Evolutionary conservation across 768 basidiomycete genomes (phyloP), one percentile per base, ranked within the genome.

Genomic region (Dacryopinax spathularia): DNA sequence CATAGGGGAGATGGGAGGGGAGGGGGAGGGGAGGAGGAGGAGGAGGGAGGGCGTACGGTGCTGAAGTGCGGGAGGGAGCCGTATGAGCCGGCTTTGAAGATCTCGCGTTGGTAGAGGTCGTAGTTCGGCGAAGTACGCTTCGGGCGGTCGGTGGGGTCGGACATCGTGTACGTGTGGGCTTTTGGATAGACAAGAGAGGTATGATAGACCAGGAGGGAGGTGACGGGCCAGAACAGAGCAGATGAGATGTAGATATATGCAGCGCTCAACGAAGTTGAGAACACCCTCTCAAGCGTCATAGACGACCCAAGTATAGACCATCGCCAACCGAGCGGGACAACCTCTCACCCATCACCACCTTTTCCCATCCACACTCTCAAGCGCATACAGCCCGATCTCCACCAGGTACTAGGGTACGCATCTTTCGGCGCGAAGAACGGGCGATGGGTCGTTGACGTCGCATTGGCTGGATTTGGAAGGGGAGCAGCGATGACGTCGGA

Each of bases 51-150:
- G 36, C 36, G 10, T 18, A 56, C 36, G 34, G 66, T 68, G 20
- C 63, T 63, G 64, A 68, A 69, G 1, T 62, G 60, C 18, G 65
- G 68, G 63, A 63, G 62, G 34, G 59, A 37, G 37, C 65, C 67
- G 48, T 56, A 56, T 18, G 48, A 56, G 5, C 48, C 48, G 18
- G 71, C 63, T 60, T 73, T 73, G 73, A 81, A 81, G 16, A 79
- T 66, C 43, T 81, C 77, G 56, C 79, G 78, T 69, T 81, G 80
- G 70, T 81, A 81, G 29, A 80, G 74, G 1, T 78, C 79, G 66
- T 78, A 81, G 68, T 79, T 75, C 15, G 81, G 80, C 1, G 80
- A 79, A 25, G 78, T 75, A 35, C 80, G 76, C 59, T 74, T 70
- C 6, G 78, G 76, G 67, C 78, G 79, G 72, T 80, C 76, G 29